Evolutionary conservation across 306 rosid species (phyloP).

Genomic region (Gastrolobium bilobum): DNA sequence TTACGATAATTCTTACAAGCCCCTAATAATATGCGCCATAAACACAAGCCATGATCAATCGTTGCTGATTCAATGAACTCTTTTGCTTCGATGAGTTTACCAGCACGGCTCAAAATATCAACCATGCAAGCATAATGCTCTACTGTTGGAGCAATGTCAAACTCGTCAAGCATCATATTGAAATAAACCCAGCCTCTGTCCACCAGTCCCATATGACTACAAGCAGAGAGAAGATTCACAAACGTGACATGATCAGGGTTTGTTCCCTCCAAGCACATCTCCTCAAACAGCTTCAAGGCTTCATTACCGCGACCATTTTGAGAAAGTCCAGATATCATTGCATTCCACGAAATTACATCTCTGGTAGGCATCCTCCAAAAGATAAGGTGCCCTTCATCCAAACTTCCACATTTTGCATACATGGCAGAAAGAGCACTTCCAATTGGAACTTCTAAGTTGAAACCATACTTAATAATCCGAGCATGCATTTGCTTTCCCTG

Average conservation of each 20-base stretch:
- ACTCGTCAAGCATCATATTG: slow-evolving; percentile 73
- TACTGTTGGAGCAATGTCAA: slow-evolving; percentile 64
- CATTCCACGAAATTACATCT: slow-evolving; percentile 88
- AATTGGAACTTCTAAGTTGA: slow-evolving; percentile 72
- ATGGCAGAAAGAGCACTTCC: slow-evolving; percentile 93
- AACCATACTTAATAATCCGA: slow-evolving; percentile 71
- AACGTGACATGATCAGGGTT: slow-evolving; percentile 76
- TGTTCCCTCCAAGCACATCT: slow-evolving; percentile 74
- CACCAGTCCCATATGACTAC: slow-evolving; percentile 89
- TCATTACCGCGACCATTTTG: slow-evolving; percentile 78
- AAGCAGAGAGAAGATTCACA: slow-evolving; percentile 82
- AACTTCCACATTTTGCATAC: slow-evolving; percentile 88
- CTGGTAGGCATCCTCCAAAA: slow-evolving; percentile 74
- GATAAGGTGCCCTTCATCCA: slow-evolving; percentile 69
- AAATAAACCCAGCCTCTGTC: slow-evolving; percentile 77
- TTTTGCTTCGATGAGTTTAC: slow-evolving; percentile 78
- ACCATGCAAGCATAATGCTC: slow-evolving; percentile 97
- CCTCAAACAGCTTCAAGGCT: slow-evolving; percentile 76
- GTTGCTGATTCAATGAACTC: slow-evolving; percentile 82
- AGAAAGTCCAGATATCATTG: slow-evolving; percentile 93
- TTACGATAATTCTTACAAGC: slow-evolving; percentile 82
- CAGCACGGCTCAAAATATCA: slow-evolving; percentile 87
- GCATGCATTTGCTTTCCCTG: slow-evolving; percentile 92
- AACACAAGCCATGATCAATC: slow-evolving; percentile 72
- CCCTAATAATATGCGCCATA: slow-evolving; percentile 86